phyloP scores from a whole-genome alignment of 2,329 filamentous ascomycete species.

The Diaporthe sp. region DNA sequence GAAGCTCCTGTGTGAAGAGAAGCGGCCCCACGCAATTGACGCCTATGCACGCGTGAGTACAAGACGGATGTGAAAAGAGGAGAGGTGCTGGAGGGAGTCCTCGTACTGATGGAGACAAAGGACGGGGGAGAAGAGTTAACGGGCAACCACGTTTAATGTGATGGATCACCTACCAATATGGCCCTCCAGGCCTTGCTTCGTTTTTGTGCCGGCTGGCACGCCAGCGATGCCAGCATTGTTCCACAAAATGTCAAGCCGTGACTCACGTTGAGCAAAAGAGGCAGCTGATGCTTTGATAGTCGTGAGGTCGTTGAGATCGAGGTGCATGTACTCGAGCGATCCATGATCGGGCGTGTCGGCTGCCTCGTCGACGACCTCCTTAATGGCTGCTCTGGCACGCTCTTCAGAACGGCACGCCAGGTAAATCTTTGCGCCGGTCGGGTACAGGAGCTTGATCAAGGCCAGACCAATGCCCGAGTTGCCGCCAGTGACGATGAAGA shows the following conservation, averaged over 20 bases:
- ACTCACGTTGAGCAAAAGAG: constrained; percentile 49
- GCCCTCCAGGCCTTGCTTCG: constrained; percentile 46
- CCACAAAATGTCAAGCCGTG: constrained; percentile 54
- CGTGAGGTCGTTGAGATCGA: constrained; percentile 54
- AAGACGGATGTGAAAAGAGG: background rate
- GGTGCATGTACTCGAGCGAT: constrained; percentile 46
- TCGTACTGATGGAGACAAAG: background rate
- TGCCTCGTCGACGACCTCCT: constrained; percentile 40
- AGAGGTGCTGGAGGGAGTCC: background rate
- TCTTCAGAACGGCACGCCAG: constrained; percentile 42
- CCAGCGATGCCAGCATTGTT: constrained; percentile 50
- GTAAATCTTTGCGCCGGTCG: constrained; percentile 49
- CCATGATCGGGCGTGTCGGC: constrained; percentile 27
- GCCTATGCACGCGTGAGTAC: constrained; percentile 20
- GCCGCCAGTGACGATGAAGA: constrained; percentile 60
- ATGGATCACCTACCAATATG: constrained; percentile 39
- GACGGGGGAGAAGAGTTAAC: too few relatives aligned
- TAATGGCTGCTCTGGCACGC: constrained; percentile 46
- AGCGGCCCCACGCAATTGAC: constrained; percentile 48
- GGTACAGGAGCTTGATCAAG: constrained; percentile 62
- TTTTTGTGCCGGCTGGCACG: constrained; percentile 37
- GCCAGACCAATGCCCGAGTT: constrained; percentile 58
- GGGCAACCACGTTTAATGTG: background rate
- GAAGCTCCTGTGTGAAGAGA: constrained; percentile 47
- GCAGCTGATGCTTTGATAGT: constrained; percentile 51